Evolutionary conservation across 768 basidiomycete genomes (phyloP), one percentile per base, ranked within the genome.

Genomic region (Tremella mesenterica): DNA sequence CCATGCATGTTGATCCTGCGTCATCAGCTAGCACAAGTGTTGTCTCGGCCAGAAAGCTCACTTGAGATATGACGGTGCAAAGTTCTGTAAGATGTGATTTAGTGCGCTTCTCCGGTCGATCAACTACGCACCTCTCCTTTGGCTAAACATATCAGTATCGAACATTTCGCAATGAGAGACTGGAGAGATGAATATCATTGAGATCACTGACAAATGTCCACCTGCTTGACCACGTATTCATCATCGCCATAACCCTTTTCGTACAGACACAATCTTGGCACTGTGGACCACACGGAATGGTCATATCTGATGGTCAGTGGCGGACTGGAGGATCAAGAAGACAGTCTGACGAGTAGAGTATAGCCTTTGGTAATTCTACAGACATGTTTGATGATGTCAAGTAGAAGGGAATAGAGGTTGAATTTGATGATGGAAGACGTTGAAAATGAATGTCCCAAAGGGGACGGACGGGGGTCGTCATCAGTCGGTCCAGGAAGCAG

Each of bases 231-330:
- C 61, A 84, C 81, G 29, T 88, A 67, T 62, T 91, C 89, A 67
- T 88, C 85, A 26, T 77, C 65, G 3, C 81, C 83, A 63, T 91
- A 92, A 1, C 89, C 89, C 69, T 92, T 92, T 74, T 92, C 89
- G 57, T 75, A 29, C 33, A 74, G 53, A 18, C 69, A 71, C 2
- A 74, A 54, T 20, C 65, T 53, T 9, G 73, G 72, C 2, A 74
- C 73, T 1, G 72, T 71, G 3, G 71, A 68, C 73, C 72, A 69
- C 1, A 71, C 68, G 14, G 64, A 65, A 18, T 65, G 56, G 2
- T 63, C 66, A 61, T 65, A 70, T 26, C 69, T 70, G 34, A 34
- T 23, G n/a, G 23, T 41, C 38, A 41, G 38, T 23, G 8, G 6
- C 38, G 5, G 51, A 23, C 47, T 54, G 29, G n/a, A 36, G 29